These are phyloP conservation scores for Pichia sp. DNA, from an alignment of 1,139 yeast species.

Conservation along the genomic window DNA sequence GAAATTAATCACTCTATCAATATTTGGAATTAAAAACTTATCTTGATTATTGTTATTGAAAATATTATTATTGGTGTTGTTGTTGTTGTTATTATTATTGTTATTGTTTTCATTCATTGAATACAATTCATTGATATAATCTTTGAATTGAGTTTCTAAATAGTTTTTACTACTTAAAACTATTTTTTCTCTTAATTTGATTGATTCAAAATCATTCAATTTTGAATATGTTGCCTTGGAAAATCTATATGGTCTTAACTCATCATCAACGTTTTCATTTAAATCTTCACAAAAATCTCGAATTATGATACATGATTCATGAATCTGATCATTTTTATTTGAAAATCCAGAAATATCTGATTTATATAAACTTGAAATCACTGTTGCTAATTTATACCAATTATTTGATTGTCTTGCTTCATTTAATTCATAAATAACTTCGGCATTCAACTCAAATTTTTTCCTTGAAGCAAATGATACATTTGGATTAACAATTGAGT, in stretches of 20 bases:
- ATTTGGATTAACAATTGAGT: conserved; percentile 24
- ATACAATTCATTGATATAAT: conserved; percentile 67
- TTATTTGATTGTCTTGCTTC: conserved; percentile 53
- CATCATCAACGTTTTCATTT: conserved; percentile 9
- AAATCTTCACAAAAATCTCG: conserved; percentile 24
- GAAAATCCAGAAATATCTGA: conserved; percentile 38
- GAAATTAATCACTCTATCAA: conserved; percentile 22
- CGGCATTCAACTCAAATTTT: conserved; percentile 69
- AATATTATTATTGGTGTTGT: background rate
- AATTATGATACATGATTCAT: conserved; percentile 56
- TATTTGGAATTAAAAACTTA: conserved; percentile 16
- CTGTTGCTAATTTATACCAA: conserved; percentile 45
- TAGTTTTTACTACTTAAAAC: conserved; percentile 52
- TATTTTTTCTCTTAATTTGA: conserved; percentile 42
- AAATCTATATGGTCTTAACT: conserved; percentile 7
- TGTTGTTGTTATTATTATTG: background rate
- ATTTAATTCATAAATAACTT: conserved; percentile 62
- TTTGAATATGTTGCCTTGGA: conserved; percentile 8
- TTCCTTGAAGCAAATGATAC: conserved; percentile 35
- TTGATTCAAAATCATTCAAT: conserved; percentile 29
- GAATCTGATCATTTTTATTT: conserved; percentile 56
- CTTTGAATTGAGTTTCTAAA: conserved; percentile 72
- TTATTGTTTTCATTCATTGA: conserved; percentile 33
- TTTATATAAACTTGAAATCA: conserved; percentile 49
- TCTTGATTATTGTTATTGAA: background rate